Conservation (phyloP, 1,284 basidiomycete species). For the Neonothopanus nambi region DNA sequence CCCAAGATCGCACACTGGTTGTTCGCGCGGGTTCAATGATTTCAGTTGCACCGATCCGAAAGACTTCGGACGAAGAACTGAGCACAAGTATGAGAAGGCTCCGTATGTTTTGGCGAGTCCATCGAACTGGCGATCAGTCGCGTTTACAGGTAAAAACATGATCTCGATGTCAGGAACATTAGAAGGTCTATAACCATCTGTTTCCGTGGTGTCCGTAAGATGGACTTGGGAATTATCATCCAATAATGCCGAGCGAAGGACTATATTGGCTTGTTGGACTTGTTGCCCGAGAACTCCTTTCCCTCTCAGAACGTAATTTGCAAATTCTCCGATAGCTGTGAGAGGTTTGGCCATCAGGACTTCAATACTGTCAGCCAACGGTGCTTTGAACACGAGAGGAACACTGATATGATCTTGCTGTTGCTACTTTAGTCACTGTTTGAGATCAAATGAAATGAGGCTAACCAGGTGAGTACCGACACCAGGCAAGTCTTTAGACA, state of each 20-base stretch:
- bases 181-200: conserved; percentile 21
- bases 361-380: conserved; percentile 27
- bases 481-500: conserved; percentile 32
- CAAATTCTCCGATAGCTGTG: conserved; percentile 26
- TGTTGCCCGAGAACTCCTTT: conserved; percentile 31
- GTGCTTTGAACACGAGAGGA: conserved; percentile 28
- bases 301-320: conserved; percentile 30
- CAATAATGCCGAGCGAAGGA: conserved; percentile 26
- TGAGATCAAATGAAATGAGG: neutral
- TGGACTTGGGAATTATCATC: conserved; percentile 20
- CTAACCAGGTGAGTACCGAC: conserved; percentile 33
- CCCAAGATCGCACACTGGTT: conserved; percentile 31
- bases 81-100: conserved; percentile 29
- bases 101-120: conserved; percentile 20
- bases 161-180: conserved; percentile 38
- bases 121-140: conserved; percentile 15
- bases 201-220: conserved; percentile 8
- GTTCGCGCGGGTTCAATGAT: conserved; percentile 31
- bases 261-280: conserved; percentile 28
- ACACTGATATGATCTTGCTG: conserved; percentile 36
- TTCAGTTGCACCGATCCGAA: conserved; percentile 33
- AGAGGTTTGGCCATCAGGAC: conserved; percentile 21
- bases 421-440: neutral
- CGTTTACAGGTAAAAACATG: conserved; percentile 26
- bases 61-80: conserved; percentile 32